Conservation (phyloP, 2,329 filamentous ascomycete genomes). For the Pseudogymnoascus sp. region DNA sequence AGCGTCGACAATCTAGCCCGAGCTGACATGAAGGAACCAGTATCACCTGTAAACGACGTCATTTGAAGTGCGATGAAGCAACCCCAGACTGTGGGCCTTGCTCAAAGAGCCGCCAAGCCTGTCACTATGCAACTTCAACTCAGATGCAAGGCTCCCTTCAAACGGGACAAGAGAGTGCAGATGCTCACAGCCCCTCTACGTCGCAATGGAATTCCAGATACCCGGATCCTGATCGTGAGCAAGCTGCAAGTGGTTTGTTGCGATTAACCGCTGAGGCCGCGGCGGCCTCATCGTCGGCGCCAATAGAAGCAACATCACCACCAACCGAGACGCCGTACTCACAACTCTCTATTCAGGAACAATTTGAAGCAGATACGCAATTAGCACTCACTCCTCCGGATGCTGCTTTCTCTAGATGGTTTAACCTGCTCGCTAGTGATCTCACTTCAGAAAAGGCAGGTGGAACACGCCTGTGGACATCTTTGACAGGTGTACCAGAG, state of each 20-base stretch:
- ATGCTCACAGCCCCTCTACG: not conserved
- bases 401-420: slow-evolving; percentile 11
- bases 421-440: slow-evolving; percentile 12
- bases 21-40: slow-evolving; percentile 20
- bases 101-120: slow-evolving; percentile 34
- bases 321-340: not conserved
- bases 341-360: not conserved
- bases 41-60: slow-evolving; percentile 34
- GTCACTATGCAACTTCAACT: slow-evolving; percentile 27
- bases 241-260: slow-evolving; percentile 8
- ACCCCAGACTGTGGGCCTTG: slow-evolving; percentile 37
- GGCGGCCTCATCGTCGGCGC: not conserved
- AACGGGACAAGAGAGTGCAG: not conserved
- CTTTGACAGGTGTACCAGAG: slow-evolving; percentile 12
- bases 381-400: slow-evolving; percentile 7
- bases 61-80: slow-evolving; percentile 40
- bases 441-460: not conserved
- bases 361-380: slow-evolving; percentile 2
- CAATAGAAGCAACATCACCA: not conserved
- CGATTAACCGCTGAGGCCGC: slow-evolving; percentile 1
- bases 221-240: slow-evolving; percentile 7
- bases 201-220: not conserved
- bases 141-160: not conserved
- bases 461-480: not conserved
- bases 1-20: not conserved